Percentiles rank a stretch among this genome's conserved stretches.
Evolutionary conservation across 352 stramenopile genomes (phyloP).

Genomic region (Phytophthora ohioensis): DNA sequence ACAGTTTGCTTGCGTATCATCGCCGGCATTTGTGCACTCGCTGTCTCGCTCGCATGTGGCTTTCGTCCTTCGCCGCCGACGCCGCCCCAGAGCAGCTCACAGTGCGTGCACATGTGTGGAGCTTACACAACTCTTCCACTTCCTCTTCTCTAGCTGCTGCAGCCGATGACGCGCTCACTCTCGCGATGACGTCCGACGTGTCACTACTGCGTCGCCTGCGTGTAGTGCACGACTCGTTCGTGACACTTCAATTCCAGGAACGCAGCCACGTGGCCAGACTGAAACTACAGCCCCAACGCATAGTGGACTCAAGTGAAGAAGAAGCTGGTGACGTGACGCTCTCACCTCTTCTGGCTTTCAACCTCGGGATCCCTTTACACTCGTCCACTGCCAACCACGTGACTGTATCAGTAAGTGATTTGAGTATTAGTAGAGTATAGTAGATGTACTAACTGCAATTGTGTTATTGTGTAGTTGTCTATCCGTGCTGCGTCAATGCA

Average conservation of each 20-base stretch:
- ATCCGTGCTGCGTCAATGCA: conserved; percentile 47
- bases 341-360: conserved; percentile 82
- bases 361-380: conserved; percentile 67
- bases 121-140: neutral
- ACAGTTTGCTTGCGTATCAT: conserved; percentile 50
- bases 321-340: conserved; percentile 45
- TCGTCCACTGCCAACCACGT: conserved; percentile 36
- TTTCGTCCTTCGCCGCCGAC: conserved; percentile 59
- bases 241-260: conserved; percentile 40
- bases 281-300: conserved; percentile 24
- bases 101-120: conserved; percentile 52
- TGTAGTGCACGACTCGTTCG: conserved; percentile 61
- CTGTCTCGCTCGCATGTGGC: conserved; percentile 47
- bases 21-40: conserved; percentile 10
- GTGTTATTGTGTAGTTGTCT: conserved; percentile 37
- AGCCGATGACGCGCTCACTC: conserved; percentile 42
- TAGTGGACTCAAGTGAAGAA: conserved; percentile 15
- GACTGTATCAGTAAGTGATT: conserved; percentile 37
- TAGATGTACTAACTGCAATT: neutral
- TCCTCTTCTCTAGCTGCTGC: neutral
- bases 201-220: conserved; percentile 52
- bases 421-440: neutral
- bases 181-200: conserved; percentile 51
- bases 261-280: conserved; percentile 49
- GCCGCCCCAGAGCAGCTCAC: conserved; percentile 4